Conservation (phyloP, 768 basidiomycete species). For the Dacryopinax spathularia region DNA sequence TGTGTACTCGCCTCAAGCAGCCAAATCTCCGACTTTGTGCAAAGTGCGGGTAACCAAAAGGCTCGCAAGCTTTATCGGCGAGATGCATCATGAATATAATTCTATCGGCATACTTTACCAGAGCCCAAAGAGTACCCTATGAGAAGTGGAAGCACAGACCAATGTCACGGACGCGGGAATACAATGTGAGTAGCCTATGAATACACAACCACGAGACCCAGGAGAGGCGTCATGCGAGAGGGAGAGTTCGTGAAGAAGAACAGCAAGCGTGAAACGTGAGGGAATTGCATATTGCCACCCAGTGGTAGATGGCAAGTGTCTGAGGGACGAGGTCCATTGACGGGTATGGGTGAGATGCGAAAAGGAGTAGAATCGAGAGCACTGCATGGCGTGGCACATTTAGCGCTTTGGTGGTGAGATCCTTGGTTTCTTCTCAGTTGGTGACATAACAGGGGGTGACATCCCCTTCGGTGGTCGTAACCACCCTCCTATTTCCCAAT, state of each 20-base stretch:
- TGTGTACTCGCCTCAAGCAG: too few species aligned
- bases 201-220: background rate
- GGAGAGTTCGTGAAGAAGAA: too few species aligned
- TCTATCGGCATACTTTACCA: slow-evolving; percentile 1
- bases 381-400: background rate
- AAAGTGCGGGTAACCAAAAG: too few species aligned
- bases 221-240: background rate
- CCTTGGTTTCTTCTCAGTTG: background rate
- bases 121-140: background rate
- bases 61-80: too few species aligned
- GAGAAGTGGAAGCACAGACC: too few species aligned
- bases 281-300: background rate
- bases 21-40: too few species aligned
- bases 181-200: background rate
- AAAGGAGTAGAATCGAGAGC: too few species aligned
- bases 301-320: too few species aligned
- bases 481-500: slow-evolving; percentile 29
- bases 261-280: background rate
- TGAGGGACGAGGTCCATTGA: too few species aligned
- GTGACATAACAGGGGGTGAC: background rate
- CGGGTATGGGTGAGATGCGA: background rate
- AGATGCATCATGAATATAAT: too few species aligned
- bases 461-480: slow-evolving; percentile 7
- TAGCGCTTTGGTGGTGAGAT: background rate
- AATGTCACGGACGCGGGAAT: too few species aligned